Conservation (phyloP, 768 basidiomycete genomes). For the Boletus rufocinnamomeus region DNA sequence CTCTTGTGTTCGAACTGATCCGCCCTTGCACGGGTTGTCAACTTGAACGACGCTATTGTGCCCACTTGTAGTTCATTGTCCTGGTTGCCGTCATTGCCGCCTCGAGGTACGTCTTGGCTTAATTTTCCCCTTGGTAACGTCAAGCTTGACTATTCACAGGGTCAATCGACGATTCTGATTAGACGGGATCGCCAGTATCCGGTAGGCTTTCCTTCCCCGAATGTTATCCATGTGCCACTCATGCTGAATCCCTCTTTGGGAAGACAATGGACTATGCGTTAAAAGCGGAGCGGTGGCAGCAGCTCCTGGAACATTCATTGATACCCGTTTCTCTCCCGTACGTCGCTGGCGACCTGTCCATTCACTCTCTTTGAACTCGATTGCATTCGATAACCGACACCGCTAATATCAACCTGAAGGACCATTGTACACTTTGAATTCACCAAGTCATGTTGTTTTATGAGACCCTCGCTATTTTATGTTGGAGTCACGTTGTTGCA, state of each 20-base stretch:
- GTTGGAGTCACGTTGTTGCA: slow-evolving; percentile 4
- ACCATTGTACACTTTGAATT: neutral
- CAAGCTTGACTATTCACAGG: neutral
- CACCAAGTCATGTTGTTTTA: slow-evolving; percentile 19
- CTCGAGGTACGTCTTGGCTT: slow-evolving; percentile 5
- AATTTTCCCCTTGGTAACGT: neutral
- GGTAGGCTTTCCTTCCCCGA: neutral
- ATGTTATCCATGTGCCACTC: neutral
- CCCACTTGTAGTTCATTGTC: slow-evolving; percentile 1
- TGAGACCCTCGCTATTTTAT: slow-evolving; percentile 11
- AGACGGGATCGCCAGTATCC: neutral
- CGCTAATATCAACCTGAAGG: neutral
- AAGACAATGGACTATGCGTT: slow-evolving; percentile 15
- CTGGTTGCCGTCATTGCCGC: slow-evolving; percentile 4
- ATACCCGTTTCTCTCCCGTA: slow-evolving; percentile 8
- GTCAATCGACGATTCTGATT: neutral
- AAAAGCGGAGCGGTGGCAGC: slow-evolving; percentile 1
- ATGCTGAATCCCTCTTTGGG: slow-evolving; percentile 14
- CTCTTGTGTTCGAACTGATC: neutral
- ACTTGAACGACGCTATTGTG: slow-evolving; percentile 3
- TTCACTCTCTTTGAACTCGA: slow-evolving; percentile 7
- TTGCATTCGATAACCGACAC: neutral
- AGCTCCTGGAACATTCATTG: neutral
- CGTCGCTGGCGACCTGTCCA: slow-evolving; percentile 25
- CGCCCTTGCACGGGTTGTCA: neutral